Conservation (phyloP, 148 eudicot species). For the Tetragonia tetragonoides region DNA sequence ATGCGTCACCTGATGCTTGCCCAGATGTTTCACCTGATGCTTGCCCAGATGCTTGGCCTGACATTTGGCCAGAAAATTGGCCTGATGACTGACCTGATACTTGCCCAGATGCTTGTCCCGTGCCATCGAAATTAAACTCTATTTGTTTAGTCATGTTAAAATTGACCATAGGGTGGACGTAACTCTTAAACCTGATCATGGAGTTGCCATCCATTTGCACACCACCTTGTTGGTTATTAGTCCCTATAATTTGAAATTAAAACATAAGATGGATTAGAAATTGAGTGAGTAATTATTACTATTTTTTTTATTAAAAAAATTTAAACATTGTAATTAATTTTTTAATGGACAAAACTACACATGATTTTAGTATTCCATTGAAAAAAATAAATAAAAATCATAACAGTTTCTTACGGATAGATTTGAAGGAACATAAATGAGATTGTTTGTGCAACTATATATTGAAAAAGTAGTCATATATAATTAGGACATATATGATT, state of each 20-base stretch:
- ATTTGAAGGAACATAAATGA: no score
- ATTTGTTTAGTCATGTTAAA: not conserved
- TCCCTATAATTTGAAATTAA: not conserved
- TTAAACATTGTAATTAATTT: no score
- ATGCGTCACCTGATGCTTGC: not conserved
- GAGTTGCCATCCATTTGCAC: conserved; percentile 17
- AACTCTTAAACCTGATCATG: conserved; percentile 19
- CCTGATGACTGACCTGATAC: conserved; percentile 2
- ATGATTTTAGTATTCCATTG: no score
- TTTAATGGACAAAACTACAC: no score
- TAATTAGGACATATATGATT: no score
- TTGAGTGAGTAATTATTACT: not conserved
- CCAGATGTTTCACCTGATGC: not conserved
- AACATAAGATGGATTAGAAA: not conserved
- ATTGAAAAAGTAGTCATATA: no score
- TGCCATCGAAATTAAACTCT: not conserved
- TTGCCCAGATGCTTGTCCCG: not conserved
- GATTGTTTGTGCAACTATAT: no score
- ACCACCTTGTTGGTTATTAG: not conserved
- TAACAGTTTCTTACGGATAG: no score
- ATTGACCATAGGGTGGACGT: not conserved
- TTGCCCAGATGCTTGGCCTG: not conserved
- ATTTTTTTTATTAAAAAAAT: not conserved
- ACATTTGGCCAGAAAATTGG: not conserved
- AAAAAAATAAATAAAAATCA: no score